A percentile compares a stretch with the other conserved stretches of the same genome.
Evolutionary conservation across 2,329 filamentous ascomycete species (phyloP).

Genomic region (Meredithiella fracta): DNA sequence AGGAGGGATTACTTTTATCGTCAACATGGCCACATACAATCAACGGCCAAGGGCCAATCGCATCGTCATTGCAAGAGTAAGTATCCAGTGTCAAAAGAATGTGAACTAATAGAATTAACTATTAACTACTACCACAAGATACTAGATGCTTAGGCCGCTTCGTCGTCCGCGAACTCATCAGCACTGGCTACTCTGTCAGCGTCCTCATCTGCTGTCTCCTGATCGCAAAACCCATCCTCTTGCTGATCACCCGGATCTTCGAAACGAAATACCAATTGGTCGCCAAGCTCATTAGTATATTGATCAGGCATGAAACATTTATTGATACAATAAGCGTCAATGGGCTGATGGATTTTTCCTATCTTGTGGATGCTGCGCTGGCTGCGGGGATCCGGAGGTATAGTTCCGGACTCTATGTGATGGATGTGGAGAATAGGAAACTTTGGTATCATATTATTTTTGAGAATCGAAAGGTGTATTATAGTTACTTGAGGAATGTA

Average conservation of each 20-base stretch:
- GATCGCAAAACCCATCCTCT: no score
- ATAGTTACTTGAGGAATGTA: constrained; percentile 4
- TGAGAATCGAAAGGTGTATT: constrained; percentile 1
- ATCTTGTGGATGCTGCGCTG: constrained; percentile 1
- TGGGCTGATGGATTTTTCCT: not conserved
- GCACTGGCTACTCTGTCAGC: no score
- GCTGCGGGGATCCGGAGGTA: constrained; percentile 4
- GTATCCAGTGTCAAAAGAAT: not conserved
- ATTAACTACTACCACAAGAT: no score
- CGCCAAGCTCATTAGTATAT: not conserved
- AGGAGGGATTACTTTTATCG: no score
- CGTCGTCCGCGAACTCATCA: no score
- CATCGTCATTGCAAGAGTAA: not conserved
- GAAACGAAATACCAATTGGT: no score
- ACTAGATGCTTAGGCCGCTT: no score
- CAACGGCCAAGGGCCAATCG: no score
- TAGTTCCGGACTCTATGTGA: not conserved
- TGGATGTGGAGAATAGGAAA: not conserved
- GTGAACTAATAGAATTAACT: no score
- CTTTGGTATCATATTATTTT: not conserved
- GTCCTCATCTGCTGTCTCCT: no score
- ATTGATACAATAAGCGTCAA: not conserved
- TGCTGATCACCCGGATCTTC: no score
- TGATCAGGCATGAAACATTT: not conserved
- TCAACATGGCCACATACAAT: no score